Conservation (phyloP, 768 basidiomycete species). For the Lentinula sp. region DNA sequence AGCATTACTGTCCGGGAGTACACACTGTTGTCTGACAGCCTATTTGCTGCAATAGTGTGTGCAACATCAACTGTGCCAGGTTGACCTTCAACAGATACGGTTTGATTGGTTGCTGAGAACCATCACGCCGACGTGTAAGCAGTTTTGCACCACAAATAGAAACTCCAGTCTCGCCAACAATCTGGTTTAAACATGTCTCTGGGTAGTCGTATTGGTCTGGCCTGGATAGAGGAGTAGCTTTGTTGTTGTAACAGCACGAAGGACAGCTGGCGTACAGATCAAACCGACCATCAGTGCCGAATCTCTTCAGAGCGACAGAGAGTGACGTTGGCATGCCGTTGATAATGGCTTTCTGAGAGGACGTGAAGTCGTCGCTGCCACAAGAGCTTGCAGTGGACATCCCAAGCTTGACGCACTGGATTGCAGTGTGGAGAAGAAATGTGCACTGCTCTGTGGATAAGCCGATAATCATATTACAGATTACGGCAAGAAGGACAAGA, state of each 20-base stretch:
- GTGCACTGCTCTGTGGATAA: constrained; percentile 8
- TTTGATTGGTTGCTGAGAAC: constrained; percentile 10
- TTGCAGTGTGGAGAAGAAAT: constrained; percentile 10
- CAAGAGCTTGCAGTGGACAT: constrained; percentile 2
- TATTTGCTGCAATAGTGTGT: too few relatives aligned
- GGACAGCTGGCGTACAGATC: background rate
- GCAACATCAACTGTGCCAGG: too few relatives aligned
- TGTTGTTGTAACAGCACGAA: background rate
- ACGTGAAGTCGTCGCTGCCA: background rate
- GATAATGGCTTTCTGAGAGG: background rate
- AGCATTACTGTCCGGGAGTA: too few relatives aligned
- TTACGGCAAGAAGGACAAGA: constrained; percentile 5
- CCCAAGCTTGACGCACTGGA: constrained; percentile 3
- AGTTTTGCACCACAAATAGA: background rate
- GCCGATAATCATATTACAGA: constrained; percentile 11
- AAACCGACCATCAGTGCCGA: background rate
- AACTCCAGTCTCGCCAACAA: background rate
- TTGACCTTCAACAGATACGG: too few relatives aligned
- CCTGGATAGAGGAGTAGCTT: background rate
- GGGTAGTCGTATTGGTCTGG: constrained; percentile 1
- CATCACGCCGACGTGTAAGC: background rate
- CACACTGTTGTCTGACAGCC: too few relatives aligned
- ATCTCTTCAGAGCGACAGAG: background rate
- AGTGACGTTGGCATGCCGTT: background rate
- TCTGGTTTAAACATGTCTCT: background rate